Evolutionary conservation across 2,329 filamentous ascomycete species (phyloP).

Genomic region (Paracorniculantispora psalliotae): DNA sequence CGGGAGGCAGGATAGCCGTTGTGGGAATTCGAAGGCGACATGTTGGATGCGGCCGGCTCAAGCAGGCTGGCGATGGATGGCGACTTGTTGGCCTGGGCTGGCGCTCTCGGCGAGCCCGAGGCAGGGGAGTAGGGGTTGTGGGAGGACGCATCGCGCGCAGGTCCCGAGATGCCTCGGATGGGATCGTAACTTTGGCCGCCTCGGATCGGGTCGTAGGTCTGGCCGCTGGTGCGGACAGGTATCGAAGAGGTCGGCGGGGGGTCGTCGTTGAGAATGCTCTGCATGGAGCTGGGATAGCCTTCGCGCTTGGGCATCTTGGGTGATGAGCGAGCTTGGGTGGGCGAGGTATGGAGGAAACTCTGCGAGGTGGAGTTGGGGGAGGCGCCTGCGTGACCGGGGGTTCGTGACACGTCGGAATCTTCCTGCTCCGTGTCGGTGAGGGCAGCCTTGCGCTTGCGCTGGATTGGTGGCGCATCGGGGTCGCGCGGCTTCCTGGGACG

Average conservation of each 20-base stretch:
- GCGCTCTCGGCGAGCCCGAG: constrained; percentile 45
- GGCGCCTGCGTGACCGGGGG: constrained; percentile 15
- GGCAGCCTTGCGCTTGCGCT: constrained; percentile 51
- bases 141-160: constrained; percentile 58
- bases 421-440: constrained; percentile 34
- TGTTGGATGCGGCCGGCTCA: constrained; percentile 44
- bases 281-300: constrained; percentile 47
- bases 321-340: constrained; percentile 32
- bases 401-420: constrained; percentile 12
- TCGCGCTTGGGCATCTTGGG: constrained; percentile 50
- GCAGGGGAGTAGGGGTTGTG: constrained; percentile 43
- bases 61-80: constrained; percentile 90
- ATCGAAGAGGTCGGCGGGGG: constrained; percentile 36
- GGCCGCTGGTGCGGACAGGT: constrained; percentile 62
- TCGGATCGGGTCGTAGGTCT: constrained; percentile 79
- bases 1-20: constrained; percentile 20
- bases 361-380: constrained; percentile 19
- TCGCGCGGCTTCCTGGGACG: constrained; percentile 55
- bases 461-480: constrained; percentile 50
- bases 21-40: constrained; percentile 25
- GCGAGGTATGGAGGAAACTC: constrained; percentile 22
- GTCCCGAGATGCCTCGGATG: constrained; percentile 65
- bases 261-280: constrained; percentile 52
- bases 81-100: constrained; percentile 46
- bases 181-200: constrained; percentile 80